Evolutionary conservation across 2,329 filamentous ascomycete genomes (phyloP), one percentile per base, ranked within the genome.

Genomic region (Acrocalymma vagum): DNA sequence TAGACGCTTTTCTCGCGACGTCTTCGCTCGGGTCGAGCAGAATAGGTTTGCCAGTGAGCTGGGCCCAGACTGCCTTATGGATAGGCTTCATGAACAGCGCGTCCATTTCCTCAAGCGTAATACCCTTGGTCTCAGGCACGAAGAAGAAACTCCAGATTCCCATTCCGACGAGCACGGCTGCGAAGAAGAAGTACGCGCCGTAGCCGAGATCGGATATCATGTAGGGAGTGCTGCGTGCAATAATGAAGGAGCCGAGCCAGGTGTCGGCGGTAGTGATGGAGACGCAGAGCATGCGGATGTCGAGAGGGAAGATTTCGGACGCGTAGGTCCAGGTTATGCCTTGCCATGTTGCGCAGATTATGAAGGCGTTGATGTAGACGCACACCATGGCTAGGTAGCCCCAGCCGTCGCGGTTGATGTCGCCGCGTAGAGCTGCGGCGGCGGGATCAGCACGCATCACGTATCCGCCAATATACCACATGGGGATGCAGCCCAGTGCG

Each of bases 361-460:
- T 80, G 29, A 79, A 70, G 1, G 72, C 78, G 48, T 80, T 81
- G 1, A 81, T 65, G 66, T 81, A 81, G 16, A 82, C 75, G 56
- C 77, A 78, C 3, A 78, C 78, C 21, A 78, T 80, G 6, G 79
- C 78, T 10, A 78, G 71, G 42, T 77, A 74, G 0, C 78, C 79
- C 41, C 77, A 78, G 3, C 72, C 74, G 6, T 71, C 59, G 0
- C 75, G 74, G 5, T 71, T 65, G 2, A 74, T 57, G 9, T 67
- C 62, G 6, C 77, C 78, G 2, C 53, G 51, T 2, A 55, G 39
- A 26, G 78, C 77, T 15, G 74, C 72, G 1, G 56, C 67, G 7
- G 74, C 71, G 0, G 78, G 78, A 32, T 79, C 74, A 2, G 74
- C 75, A 29, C 76, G 73, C 60, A 78, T 77, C 25, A 81, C 78